Evolutionary conservation across 1,284 basidiomycete species (phyloP).

Genomic region (Phylloporus sp.): DNA sequence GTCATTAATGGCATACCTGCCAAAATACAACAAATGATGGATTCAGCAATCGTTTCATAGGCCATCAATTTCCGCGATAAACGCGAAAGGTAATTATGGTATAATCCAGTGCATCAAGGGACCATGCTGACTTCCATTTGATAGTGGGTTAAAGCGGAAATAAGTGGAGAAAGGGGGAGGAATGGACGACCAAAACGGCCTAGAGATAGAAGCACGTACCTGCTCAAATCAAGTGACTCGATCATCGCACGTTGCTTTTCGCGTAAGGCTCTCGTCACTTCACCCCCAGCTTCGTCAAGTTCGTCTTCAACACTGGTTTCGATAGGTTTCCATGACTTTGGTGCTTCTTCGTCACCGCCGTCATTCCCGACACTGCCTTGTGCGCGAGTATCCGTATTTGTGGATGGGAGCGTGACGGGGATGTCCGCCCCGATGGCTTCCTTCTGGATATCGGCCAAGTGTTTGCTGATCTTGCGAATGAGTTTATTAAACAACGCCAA

Average conservation of each 20-base stretch:
- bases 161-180: slow-evolving; percentile 3
- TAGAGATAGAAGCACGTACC: slow-evolving; percentile 63
- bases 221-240: slow-evolving; percentile 82
- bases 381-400: slow-evolving; percentile 14
- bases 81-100: neutral
- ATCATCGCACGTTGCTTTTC: slow-evolving; percentile 87
- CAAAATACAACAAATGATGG: neutral
- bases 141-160: slow-evolving; percentile 21
- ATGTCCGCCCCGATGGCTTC: slow-evolving; percentile 72
- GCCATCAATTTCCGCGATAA: slow-evolving; percentile 4
- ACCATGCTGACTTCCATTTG: neutral
- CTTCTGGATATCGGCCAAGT: slow-evolving; percentile 85
- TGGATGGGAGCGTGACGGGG: slow-evolving; percentile 42
- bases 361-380: slow-evolving; percentile 15
- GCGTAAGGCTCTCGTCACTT: slow-evolving; percentile 55
- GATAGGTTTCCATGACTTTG: slow-evolving; percentile 58
- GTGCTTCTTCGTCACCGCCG: slow-evolving; percentile 30
- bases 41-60: slow-evolving; percentile 3
- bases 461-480: slow-evolving; percentile 84
- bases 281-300: slow-evolving; percentile 76
- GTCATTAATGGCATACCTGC: slow-evolving; percentile 82
- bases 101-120: neutral
- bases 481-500: slow-evolving; percentile 94
- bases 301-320: slow-evolving; percentile 65
- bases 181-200: slow-evolving; percentile 11